Evolutionary conservation across 2,329 filamentous ascomycete genomes (phyloP).

Genomic region (Fusarium palustre): DNA sequence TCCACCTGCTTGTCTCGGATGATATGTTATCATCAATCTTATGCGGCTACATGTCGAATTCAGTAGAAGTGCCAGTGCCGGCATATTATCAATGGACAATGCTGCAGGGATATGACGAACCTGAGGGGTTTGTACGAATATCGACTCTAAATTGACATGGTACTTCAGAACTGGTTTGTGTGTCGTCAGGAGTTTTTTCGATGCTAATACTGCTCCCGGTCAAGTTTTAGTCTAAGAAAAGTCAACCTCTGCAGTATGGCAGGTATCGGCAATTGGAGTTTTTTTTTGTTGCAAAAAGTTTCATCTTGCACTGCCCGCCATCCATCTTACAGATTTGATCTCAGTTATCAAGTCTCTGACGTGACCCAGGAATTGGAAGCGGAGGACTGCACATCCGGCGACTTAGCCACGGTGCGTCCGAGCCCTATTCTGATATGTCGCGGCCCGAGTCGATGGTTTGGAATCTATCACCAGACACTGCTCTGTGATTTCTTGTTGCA

Average conservation of each 20-base stretch:
- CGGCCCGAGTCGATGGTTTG: slow-evolving; percentile 1
- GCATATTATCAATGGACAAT: neutral
- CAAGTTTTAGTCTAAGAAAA: neutral
- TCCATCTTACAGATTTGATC: slow-evolving; percentile 5
- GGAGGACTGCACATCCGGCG: slow-evolving; percentile 24
- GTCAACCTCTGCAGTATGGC: slow-evolving; percentile 2
- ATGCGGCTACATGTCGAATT: slow-evolving; percentile 21
- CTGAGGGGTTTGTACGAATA: slow-evolving; percentile 40
- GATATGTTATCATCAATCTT: slow-evolving; percentile 29
- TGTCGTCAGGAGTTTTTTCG: neutral
- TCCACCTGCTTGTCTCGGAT: slow-evolving; percentile 8
- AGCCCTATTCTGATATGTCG: slow-evolving; percentile 3
- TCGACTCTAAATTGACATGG: neutral
- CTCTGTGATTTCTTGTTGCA: slow-evolving; percentile 5
- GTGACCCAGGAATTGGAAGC: slow-evolving; percentile 21
- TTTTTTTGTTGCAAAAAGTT: slow-evolving; percentile 5
- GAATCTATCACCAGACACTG: slow-evolving; percentile 3
- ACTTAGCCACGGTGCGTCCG: neutral
- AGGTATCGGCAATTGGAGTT: slow-evolving; percentile 12
- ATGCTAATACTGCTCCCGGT: neutral
- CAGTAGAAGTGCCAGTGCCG: neutral
- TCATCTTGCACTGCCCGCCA: slow-evolving; percentile 28
- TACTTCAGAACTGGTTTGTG: neutral
- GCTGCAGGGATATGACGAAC: slow-evolving; percentile 42
- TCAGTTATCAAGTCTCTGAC: slow-evolving; percentile 31